These are phyloP conservation scores for Geum urbanum DNA, from an alignment of 306 rosid species.

Conservation along the genomic window DNA sequence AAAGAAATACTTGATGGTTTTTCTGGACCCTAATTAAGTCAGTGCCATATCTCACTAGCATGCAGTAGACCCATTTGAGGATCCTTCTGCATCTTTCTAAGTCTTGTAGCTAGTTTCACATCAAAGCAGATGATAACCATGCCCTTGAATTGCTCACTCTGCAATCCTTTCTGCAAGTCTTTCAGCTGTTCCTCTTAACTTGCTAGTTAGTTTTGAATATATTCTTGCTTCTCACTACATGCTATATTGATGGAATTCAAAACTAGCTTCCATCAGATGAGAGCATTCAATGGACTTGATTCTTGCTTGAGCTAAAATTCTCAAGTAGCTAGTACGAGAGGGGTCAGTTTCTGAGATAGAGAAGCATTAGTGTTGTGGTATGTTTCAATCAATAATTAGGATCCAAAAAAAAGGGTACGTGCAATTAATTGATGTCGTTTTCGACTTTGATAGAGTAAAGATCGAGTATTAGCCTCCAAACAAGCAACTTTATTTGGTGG, in stretches of 20 bases:
- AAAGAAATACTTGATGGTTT: constrained; percentile 4
- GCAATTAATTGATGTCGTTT: constrained; percentile 13
- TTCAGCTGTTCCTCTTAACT: background rate
- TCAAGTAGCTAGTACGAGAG: background rate
- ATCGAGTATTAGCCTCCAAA: constrained; percentile 4
- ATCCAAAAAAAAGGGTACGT: background rate
- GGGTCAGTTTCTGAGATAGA: background rate
- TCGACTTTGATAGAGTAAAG: constrained; percentile 5
- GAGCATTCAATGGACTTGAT: too few relatives aligned
- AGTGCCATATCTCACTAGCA: constrained; percentile 8
- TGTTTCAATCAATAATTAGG: constrained; percentile 2
- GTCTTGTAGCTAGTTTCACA: constrained; percentile 1
- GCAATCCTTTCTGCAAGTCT: background rate
- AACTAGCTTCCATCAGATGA: too few relatives aligned
- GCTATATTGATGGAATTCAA: too few relatives aligned
- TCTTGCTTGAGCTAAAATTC: background rate
- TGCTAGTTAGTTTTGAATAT: background rate
- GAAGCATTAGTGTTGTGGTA: background rate
- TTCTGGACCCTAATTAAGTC: constrained; percentile 7
- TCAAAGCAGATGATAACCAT: background rate
- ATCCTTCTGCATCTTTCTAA: background rate
- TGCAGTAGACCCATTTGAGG: constrained; percentile 4
- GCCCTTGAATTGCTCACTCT: background rate
- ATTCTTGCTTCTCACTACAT: too few relatives aligned
- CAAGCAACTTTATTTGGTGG: constrained; percentile 15